These are phyloP conservation scores for Pyrrhoderma lamaoense DNA, from an alignment of 1,284 basidiomycete species.

Conservation along the genomic window DNA sequence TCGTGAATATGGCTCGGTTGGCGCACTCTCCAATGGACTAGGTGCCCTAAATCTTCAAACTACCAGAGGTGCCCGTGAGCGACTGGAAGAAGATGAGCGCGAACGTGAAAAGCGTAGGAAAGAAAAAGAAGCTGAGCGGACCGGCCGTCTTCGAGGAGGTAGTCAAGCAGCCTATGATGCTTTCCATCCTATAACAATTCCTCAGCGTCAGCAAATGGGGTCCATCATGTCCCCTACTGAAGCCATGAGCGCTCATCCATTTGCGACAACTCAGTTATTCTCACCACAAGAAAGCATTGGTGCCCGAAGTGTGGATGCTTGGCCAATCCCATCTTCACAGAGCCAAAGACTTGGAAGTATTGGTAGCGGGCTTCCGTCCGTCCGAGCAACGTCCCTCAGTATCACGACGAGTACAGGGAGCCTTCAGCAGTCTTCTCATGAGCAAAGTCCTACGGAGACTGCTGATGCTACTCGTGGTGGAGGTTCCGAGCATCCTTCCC, in stretches of 20 bases:
- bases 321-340: slow-evolving; percentile 5
- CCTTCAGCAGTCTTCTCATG: slow-evolving; percentile 13
- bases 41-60: slow-evolving; percentile 25
- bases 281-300: slow-evolving; percentile 14
- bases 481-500: slow-evolving; percentile 4
- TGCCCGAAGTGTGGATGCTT: slow-evolving; percentile 8
- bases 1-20: slow-evolving; percentile 29
- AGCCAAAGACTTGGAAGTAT: slow-evolving; percentile 7
- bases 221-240: slow-evolving; percentile 28
- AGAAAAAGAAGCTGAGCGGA: slow-evolving; percentile 33
- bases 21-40: slow-evolving; percentile 32
- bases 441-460: slow-evolving; percentile 17
- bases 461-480: background rate
- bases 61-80: slow-evolving; percentile 49
- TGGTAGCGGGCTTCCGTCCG: background rate
- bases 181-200: slow-evolving; percentile 52
- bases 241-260: slow-evolving; percentile 17
- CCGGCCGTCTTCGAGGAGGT: slow-evolving; percentile 34
- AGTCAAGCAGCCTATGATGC: slow-evolving; percentile 59
- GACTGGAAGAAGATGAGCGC: slow-evolving; percentile 57
- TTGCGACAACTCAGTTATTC: slow-evolving; percentile 9
- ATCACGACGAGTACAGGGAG: slow-evolving; percentile 10
- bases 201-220: background rate
- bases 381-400: slow-evolving; percentile 3
- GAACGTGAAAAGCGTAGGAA: slow-evolving; percentile 45